phyloP scores from a whole-genome alignment of 371 early-diverging fungal species.

The Umbelopsis sp. region DNA sequence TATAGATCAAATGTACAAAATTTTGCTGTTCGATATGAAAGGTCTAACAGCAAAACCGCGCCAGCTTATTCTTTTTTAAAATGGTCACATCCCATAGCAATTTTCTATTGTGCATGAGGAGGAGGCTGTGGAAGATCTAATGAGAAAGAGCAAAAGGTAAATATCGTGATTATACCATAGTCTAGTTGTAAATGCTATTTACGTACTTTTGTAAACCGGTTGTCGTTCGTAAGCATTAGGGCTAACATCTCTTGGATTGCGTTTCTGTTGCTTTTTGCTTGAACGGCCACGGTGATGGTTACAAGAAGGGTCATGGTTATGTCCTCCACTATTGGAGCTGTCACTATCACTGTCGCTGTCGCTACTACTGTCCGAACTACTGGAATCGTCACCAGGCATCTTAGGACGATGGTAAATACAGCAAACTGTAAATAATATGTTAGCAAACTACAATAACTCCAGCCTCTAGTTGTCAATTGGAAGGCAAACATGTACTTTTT shows the following conservation, averaged over 20 bases:
- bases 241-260: conserved; percentile 53
- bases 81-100: background rate
- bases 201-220: conserved; percentile 56
- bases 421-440: conserved; percentile 61
- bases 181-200: background rate
- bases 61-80: no score
- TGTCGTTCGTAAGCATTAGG: conserved; percentile 77
- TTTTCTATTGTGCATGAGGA: background rate
- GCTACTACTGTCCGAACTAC: conserved; percentile 44
- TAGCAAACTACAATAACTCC: background rate
- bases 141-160: no score
- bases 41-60: no score
- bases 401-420: conserved; percentile 85
- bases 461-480: background rate
- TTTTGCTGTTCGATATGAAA: no score
- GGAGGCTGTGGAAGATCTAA: conserved; percentile 16
- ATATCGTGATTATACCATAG: background rate
- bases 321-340: conserved; percentile 34
- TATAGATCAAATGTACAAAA: conserved; percentile 6
- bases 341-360: conserved; percentile 30
- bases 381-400: conserved; percentile 74
- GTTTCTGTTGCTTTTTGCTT: conserved; percentile 38
- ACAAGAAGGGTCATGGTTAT: conserved; percentile 31
- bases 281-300: conserved; percentile 30
- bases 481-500: conserved; percentile 60